Evolutionary conservation across 805 yeast species (phyloP).

Genomic region (Teunomyces stri): DNA sequence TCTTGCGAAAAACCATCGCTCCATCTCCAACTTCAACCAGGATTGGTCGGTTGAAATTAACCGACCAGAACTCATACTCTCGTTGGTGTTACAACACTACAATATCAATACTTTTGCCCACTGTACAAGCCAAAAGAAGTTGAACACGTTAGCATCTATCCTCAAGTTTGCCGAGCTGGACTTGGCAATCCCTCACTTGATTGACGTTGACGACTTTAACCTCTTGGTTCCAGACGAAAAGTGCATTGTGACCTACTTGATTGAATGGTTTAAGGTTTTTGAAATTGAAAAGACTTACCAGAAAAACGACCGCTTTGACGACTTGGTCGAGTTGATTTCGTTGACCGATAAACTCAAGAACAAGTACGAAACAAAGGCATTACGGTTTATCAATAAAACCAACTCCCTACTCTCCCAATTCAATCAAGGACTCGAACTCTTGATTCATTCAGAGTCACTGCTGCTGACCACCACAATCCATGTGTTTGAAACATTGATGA

Average conservation of each 20-base stretch:
- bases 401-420: conserved; percentile 7
- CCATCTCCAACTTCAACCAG: conserved; percentile 47
- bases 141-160: conserved; percentile 25
- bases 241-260: conserved; percentile 54
- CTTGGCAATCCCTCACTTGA: conserved; percentile 49
- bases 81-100: conserved; percentile 31
- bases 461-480: not conserved
- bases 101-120: conserved; percentile 7
- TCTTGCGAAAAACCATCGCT: conserved; percentile 13
- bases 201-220: conserved; percentile 54
- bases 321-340: conserved; percentile 7
- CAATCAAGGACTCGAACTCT: conserved; percentile 1
- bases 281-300: conserved; percentile 14
- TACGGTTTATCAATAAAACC: conserved; percentile 27
- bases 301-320: conserved; percentile 6
- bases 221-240: conserved; percentile 56
- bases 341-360: conserved; percentile 21
- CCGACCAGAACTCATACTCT: conserved; percentile 48
- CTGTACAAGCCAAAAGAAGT: conserved; percentile 14
- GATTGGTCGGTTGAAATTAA: conserved; percentile 53
- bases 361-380: conserved; percentile 30
- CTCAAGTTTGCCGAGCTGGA: conserved; percentile 37
- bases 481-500: not conserved
- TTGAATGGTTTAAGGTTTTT: conserved; percentile 54
- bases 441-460: not conserved